Conservation (phyloP, 2,329 filamentous ascomycete genomes). For the Xylariales sp. region DNA sequence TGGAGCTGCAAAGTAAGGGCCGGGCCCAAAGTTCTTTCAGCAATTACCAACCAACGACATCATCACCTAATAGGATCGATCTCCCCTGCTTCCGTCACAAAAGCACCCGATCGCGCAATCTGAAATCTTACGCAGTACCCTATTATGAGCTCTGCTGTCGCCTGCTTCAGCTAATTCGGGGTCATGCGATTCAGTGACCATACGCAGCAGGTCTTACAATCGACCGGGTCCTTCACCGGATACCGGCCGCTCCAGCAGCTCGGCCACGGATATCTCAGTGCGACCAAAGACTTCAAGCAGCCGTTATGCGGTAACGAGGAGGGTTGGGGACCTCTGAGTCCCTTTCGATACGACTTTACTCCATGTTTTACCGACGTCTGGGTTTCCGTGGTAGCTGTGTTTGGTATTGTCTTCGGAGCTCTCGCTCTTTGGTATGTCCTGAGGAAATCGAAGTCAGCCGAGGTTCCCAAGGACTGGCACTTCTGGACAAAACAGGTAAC, state of each 20-base stretch:
- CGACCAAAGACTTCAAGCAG: conserved; percentile 49
- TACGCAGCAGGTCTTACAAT: conserved; percentile 44
- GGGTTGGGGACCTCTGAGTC: conserved; percentile 93
- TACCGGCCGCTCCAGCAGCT: conserved; percentile 46
- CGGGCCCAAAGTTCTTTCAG: background rate
- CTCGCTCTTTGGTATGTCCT: conserved; percentile 77
- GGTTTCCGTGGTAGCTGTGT: conserved; percentile 72
- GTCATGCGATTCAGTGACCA: conserved; percentile 34
- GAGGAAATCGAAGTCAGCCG: conserved; percentile 59
- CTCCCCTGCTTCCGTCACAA: conserved; percentile 18
- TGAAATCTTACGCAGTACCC: conserved; percentile 7
- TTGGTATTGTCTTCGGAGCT: conserved; percentile 72
- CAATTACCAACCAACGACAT: background rate
- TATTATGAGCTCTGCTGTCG: conserved; percentile 25
- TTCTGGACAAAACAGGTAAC: conserved; percentile 89
- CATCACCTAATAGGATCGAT: background rate
- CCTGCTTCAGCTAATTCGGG: conserved; percentile 18
- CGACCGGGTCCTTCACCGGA: conserved; percentile 59
- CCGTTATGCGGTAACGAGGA: conserved; percentile 83
- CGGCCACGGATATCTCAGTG: conserved; percentile 56
- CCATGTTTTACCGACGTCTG: conserved; percentile 95
- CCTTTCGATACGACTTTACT: conserved; percentile 85
- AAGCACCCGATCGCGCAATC: conserved; percentile 23
- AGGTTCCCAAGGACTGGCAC: conserved; percentile 78
- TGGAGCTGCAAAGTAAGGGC: background rate